Evolutionary conservation across 257 asterid species (phyloP).

Genomic region (Ocimum tenuiflorum): DNA sequence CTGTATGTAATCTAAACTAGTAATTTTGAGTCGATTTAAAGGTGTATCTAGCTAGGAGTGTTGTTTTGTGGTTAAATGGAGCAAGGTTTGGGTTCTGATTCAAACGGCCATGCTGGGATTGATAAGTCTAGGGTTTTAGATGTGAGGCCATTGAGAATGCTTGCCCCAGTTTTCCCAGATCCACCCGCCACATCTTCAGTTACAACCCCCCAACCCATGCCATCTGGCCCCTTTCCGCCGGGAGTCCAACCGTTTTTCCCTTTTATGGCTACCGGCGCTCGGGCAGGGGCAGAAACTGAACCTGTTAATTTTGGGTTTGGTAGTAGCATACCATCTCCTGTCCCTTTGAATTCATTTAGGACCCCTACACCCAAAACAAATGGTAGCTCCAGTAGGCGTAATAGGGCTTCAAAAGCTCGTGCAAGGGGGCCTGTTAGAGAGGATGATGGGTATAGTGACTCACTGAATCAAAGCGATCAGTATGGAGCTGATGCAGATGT

Average conservation of each 20-base stretch:
- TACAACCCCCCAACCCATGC: slow-evolving; percentile 48
- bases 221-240: slow-evolving; percentile 80
- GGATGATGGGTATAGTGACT: slow-evolving; percentile 49
- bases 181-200: slow-evolving; percentile 41
- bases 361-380: slow-evolving; percentile 47
- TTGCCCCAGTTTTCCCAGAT: slow-evolving; percentile 70
- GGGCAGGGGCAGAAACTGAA: slow-evolving; percentile 18
- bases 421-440: slow-evolving; percentile 29
- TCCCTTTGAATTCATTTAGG: slow-evolving; percentile 63
- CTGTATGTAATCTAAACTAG: background rate
- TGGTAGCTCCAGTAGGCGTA: slow-evolving; percentile 38
- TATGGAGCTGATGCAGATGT: slow-evolving; percentile 14
- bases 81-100: slow-evolving; percentile 41
- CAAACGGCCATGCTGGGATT: slow-evolving; percentile 32
- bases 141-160: slow-evolving; percentile 68
- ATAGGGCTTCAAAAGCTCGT: slow-evolving; percentile 28
- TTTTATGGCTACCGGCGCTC: slow-evolving; percentile 34
- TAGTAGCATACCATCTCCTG: slow-evolving; percentile 47
- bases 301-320: slow-evolving; percentile 29
- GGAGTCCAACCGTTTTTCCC: slow-evolving; percentile 91
- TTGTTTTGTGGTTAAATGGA: slow-evolving; percentile 41
- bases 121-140: slow-evolving; percentile 78
- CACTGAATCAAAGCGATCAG: slow-evolving; percentile 35
- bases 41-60: too few relatives aligned
- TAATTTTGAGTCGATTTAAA: background rate